phyloP scores from a whole-genome alignment of 345 rosid genomes.

The Noccaea bulbosa region DNA sequence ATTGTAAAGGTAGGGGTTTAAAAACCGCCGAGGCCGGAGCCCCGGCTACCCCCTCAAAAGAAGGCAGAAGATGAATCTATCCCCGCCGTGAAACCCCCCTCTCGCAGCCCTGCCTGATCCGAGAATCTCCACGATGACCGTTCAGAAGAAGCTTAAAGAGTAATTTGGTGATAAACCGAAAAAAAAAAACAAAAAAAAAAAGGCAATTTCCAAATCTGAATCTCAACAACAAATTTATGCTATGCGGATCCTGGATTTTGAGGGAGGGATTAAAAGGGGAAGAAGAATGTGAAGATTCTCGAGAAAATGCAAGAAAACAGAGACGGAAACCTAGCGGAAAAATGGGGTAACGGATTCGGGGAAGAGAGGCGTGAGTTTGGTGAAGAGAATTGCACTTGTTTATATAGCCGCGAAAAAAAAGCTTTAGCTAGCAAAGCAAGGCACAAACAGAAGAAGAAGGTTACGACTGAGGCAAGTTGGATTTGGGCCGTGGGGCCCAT shows the following conservation, averaged over 20 bases:
- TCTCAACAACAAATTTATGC: conserved; percentile 29
- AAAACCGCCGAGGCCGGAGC: conserved; percentile 99
- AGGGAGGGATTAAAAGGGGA: not conserved
- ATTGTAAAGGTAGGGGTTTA: conserved; percentile 84
- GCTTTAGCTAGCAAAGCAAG: not conserved
- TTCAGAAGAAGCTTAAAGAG: not conserved
- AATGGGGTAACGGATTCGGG: conserved; percentile 23
- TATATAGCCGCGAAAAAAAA: conserved; percentile 48
- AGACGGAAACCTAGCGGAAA: conserved; percentile 15
- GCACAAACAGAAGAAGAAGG: conserved; percentile 14
- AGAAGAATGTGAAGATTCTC: conserved; percentile 26
- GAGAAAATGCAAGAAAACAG: conserved; percentile 31
- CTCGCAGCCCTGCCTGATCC: conserved; percentile 47
- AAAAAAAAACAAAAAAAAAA: not conserved
- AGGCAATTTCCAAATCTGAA: conserved; percentile 12
- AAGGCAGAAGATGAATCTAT: conserved; percentile 65
- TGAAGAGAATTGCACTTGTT: conserved; percentile 38
- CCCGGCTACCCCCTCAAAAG: conserved; percentile 99
- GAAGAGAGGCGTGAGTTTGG: conserved; percentile 64
- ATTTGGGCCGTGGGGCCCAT: conserved; percentile 44
- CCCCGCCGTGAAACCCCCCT: conserved; percentile 55
- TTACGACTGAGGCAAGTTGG: conserved; percentile 28
- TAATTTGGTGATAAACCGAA: conserved; percentile 8
- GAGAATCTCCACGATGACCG: conserved; percentile 54
- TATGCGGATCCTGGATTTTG: conserved; percentile 48